Evolutionary conservation across 768 basidiomycete species (phyloP).

Genomic region (Pholiota molesta): DNA sequence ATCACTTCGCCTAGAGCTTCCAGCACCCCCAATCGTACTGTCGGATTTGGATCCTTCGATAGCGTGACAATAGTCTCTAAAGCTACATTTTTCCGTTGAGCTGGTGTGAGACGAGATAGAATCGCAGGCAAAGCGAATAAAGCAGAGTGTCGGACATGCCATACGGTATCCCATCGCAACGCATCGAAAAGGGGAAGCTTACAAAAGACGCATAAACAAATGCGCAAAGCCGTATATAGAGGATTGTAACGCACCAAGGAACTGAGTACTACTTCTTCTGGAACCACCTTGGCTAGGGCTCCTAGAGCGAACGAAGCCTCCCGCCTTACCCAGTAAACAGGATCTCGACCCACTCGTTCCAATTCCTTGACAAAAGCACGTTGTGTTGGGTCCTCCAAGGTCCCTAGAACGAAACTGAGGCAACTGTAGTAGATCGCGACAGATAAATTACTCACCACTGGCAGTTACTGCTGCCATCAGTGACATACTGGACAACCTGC

Average conservation of each 20-base stretch:
- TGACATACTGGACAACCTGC: constrained; percentile 90
- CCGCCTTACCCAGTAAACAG: constrained; percentile 77
- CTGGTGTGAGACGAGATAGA: constrained; percentile 61
- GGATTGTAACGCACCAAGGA: constrained; percentile 53
- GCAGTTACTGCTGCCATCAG: constrained; percentile 88
- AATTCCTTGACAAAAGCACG: constrained; percentile 75
- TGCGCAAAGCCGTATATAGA: background rate
- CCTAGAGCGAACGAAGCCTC: constrained; percentile 90
- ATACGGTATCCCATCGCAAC: constrained; percentile 67
- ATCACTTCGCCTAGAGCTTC: constrained; percentile 91
- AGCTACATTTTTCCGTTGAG: constrained; percentile 64
- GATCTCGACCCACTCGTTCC: constrained; percentile 63
- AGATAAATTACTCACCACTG: constrained; percentile 51
- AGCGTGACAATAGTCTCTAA: constrained; percentile 66
- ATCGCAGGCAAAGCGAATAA: constrained; percentile 85
- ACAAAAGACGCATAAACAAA: background rate
- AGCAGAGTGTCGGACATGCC: constrained; percentile 88
- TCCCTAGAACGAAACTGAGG: constrained; percentile 39
- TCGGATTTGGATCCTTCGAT: constrained; percentile 59
- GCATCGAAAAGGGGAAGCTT: constrained; percentile 83
- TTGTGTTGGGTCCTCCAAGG: constrained; percentile 57
- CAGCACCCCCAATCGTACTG: constrained; percentile 78
- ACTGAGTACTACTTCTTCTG: constrained; percentile 67
- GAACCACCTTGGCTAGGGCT: constrained; percentile 84
- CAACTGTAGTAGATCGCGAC: background rate